A percentile compares a stretch with the other conserved stretches of the same genome.
phyloP scores from a whole-genome alignment of 1,284 basidiomycete species.

The Earliella scabrosa region DNA sequence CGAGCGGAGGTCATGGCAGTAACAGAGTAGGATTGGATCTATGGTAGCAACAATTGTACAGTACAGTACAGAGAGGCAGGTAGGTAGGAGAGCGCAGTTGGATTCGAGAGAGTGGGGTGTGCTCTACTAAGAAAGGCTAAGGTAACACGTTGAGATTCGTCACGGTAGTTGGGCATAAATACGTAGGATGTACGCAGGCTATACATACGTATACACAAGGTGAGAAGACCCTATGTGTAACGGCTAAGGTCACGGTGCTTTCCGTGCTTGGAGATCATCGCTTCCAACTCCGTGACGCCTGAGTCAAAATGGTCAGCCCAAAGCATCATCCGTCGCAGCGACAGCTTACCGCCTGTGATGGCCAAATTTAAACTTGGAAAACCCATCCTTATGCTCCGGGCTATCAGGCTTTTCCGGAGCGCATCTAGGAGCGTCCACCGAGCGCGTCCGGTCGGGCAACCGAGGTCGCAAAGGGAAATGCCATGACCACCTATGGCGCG shows the following conservation, averaged over 20 bases:
- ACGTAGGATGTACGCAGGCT: neutral
- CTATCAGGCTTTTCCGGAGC: neutral
- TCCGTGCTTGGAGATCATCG: slow-evolving; percentile 1
- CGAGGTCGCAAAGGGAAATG: slow-evolving; percentile 9
- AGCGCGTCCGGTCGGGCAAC: neutral
- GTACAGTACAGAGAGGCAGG: slow-evolving; percentile 3
- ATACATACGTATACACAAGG: too few relatives aligned
- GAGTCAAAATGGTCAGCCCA: neutral
- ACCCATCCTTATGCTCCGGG: slow-evolving; percentile 1
- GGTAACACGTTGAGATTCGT: neutral
- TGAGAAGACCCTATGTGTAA: neutral
- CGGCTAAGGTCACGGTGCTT: neutral
- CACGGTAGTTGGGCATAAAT: slow-evolving; percentile 2
- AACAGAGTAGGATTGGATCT: neutral
- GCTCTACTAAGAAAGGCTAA: neutral
- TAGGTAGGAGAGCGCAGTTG: neutral
- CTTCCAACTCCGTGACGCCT: slow-evolving; percentile 20
- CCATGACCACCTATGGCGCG: slow-evolving; percentile 17
- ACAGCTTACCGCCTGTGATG: slow-evolving; percentile 19
- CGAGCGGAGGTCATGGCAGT: neutral
- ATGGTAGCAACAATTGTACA: slow-evolving; percentile 3
- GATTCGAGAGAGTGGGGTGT: neutral
- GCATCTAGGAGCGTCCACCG: neutral
- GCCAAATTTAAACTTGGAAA: slow-evolving; percentile 6
- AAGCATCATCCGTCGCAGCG: too few relatives aligned